Conservation (phyloP, 805 yeast genomes). For the Myxozyma udenii region DNA sequence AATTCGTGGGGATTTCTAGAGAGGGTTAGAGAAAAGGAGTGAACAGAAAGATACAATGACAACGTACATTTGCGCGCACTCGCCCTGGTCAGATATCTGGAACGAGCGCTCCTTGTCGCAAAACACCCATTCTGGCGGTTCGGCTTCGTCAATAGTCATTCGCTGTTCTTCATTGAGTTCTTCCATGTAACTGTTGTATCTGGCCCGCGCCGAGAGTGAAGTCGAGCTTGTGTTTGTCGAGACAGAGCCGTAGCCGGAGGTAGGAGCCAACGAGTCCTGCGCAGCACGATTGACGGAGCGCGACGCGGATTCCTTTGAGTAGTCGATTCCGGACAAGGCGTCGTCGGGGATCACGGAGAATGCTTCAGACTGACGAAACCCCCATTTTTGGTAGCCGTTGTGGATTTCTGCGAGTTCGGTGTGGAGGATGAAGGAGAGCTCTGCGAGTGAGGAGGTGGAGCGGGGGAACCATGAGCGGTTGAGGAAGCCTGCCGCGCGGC, state of each 20-base stretch:
- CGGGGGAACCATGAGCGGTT: conserved; percentile 27
- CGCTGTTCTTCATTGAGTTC: conserved; percentile 14
- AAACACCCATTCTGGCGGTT: conserved; percentile 26
- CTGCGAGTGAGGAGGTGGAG: conserved; percentile 23
- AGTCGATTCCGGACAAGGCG: conserved; percentile 7
- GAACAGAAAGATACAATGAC: background rate
- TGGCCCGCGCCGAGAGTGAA: background rate
- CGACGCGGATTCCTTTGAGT: conserved; percentile 1
- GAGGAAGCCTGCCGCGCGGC: conserved; percentile 30
- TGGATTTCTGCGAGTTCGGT: conserved; percentile 24
- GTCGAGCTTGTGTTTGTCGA: background rate
- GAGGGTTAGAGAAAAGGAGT: background rate
- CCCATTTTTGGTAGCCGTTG: conserved; percentile 26
- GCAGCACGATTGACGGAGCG: background rate
- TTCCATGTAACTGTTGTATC: background rate
- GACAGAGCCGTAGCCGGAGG: background rate
- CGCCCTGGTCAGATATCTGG: conserved; percentile 23
- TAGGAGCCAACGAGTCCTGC: background rate
- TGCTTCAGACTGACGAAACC: conserved; percentile 29
- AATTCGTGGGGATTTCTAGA: conserved; percentile 21
- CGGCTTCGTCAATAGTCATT: conserved; percentile 10
- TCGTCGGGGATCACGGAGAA: conserved; percentile 12
- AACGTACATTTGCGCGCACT: conserved; percentile 26
- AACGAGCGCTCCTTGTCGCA: conserved; percentile 20
- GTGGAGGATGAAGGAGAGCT: conserved; percentile 28